Evolutionary conservation across 108 stramenopile species (phyloP), one percentile per base, ranked within the genome.

Genomic region (Pseudonitzschia multiseries): DNA sequence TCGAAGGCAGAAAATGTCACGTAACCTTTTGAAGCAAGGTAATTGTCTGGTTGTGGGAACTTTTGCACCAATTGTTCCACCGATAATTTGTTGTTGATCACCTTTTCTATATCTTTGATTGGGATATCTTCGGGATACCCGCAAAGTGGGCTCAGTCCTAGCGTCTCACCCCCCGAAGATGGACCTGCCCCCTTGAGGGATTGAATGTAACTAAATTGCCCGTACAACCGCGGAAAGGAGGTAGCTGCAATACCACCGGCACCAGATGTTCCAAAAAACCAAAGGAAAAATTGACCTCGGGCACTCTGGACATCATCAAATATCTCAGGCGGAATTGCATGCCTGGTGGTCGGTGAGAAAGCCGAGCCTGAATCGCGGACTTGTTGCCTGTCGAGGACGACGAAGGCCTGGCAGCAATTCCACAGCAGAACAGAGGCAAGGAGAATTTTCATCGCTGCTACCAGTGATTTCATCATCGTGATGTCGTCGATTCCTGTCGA

Each of bases 201-300:
- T 72, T 68, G 68, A 52, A 89, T 76, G 22, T 79, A 63, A 32
- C 51, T 43, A 57, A 84, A 67, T 40, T 82, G 75, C 20, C 67
- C 65, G 61, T 77, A 86, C 72, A 88, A 85, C 32, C 77, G 71
- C 0, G 90, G 87, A 68, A 88, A 88, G 68, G 84, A 77, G 21
- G 78, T 57, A n/a, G 80, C 57, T 1, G 90, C 87, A 18, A 87
- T 72, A 0, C 86, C 86, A 14, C 68, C 83, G 8, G 74, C 87
- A 36, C 90, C 90, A n/a, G 86, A 85, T 40, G 85, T 84, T 12
- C 87, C 87, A 69, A 89, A 87, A 72, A 88, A 87, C 86, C 87
- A 88, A 0, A 67, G 17, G 26, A 73, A 73, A 56, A 65, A 73
- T 57, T 56, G 54, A 20, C 15, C 56, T 40, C 64, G 53, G 10